These are phyloP conservation scores for Durio zibethinus DNA, from an alignment of 345 rosid species.

Conservation along the genomic window DNA sequence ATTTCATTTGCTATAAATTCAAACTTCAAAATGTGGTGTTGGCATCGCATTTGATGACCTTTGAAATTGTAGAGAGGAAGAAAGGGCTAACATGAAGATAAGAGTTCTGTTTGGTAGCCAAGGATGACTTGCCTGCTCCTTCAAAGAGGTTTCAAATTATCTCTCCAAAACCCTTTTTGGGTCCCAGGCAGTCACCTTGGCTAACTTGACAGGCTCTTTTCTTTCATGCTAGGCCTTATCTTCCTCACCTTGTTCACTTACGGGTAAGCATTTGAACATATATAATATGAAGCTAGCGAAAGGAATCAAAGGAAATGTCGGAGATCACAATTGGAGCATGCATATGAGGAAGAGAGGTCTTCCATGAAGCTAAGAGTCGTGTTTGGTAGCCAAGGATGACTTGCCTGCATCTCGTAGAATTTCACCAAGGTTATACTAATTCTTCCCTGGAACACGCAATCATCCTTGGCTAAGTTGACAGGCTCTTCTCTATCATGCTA, in stretches of 20 bases:
- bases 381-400: slow-evolving; percentile 23
- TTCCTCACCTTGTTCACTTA: background rate
- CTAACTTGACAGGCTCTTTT: slow-evolving; percentile 17
- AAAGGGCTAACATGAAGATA: slow-evolving; percentile 41
- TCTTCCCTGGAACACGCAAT: slow-evolving; percentile 34
- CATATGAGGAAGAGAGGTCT: slow-evolving; percentile 16
- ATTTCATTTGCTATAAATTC: slow-evolving; percentile 15
- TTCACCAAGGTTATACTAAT: background rate
- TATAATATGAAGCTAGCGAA: too few species aligned
- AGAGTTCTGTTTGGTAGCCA: slow-evolving; percentile 44
- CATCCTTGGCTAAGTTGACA: slow-evolving; percentile 38
- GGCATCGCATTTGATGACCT: slow-evolving; percentile 10
- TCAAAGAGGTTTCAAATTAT: background rate
- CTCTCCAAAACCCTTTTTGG: background rate
- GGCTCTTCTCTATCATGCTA: slow-evolving; percentile 36
- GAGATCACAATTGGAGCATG: background rate
- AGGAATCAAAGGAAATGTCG: background rate
- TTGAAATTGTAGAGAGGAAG: slow-evolving; percentile 14
- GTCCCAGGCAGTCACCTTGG: slow-evolving; percentile 26
- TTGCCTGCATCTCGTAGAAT: slow-evolving; percentile 2
- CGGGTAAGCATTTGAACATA: background rate
- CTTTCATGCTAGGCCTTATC: slow-evolving; percentile 22
- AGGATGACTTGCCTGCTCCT: slow-evolving; percentile 58
- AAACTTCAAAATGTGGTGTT: background rate
- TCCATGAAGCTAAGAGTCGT: slow-evolving; percentile 15